phyloP scores from a whole-genome alignment of 1,139 yeast genomes.

The Yamadazyma atlantica region DNA sequence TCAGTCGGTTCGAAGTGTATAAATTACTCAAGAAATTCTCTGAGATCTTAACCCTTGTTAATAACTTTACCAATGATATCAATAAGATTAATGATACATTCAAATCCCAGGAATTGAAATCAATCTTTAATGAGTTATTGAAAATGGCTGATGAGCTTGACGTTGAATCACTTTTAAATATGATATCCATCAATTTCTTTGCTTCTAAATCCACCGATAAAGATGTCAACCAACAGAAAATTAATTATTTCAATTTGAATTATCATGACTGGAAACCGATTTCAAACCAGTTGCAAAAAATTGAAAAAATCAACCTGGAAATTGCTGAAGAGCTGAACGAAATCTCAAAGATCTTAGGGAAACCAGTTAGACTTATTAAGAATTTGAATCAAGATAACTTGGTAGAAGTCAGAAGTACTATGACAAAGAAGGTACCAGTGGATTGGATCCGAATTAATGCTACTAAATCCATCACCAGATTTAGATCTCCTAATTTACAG shows the following conservation, averaged over 20 bases:
- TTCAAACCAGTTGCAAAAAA: slow-evolving; percentile 36
- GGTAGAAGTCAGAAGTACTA: slow-evolving; percentile 67
- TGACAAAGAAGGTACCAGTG: slow-evolving; percentile 57
- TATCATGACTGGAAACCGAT: slow-evolving; percentile 43
- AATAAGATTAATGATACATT: slow-evolving; percentile 7
- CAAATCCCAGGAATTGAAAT: slow-evolving; percentile 25
- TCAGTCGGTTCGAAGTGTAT: slow-evolving; percentile 67
- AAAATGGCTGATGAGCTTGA: slow-evolving; percentile 15
- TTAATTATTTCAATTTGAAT: slow-evolving; percentile 53
- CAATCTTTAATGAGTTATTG: slow-evolving; percentile 22
- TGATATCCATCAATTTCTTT: slow-evolving; percentile 61
- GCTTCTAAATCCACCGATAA: slow-evolving; percentile 29
- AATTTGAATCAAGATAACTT: slow-evolving; percentile 66
- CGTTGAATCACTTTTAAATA: slow-evolving; percentile 38
- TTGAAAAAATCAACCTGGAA: slow-evolving; percentile 41
- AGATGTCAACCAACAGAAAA: slow-evolving; percentile 34
- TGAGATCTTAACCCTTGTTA: slow-evolving; percentile 32
- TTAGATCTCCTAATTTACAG: slow-evolving; percentile 60
- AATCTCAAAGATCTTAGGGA: slow-evolving; percentile 46
- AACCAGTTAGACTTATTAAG: slow-evolving; percentile 57
- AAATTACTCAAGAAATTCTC: slow-evolving; percentile 52
- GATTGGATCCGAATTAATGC: slow-evolving; percentile 78
- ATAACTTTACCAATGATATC: slow-evolving; percentile 26
- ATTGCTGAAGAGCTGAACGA: slow-evolving; percentile 51
- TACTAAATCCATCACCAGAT: slow-evolving; percentile 71